Base-by-base conservation (phyloP, 305 asterid genomes). In the Fraxinus ornus region DNA sequence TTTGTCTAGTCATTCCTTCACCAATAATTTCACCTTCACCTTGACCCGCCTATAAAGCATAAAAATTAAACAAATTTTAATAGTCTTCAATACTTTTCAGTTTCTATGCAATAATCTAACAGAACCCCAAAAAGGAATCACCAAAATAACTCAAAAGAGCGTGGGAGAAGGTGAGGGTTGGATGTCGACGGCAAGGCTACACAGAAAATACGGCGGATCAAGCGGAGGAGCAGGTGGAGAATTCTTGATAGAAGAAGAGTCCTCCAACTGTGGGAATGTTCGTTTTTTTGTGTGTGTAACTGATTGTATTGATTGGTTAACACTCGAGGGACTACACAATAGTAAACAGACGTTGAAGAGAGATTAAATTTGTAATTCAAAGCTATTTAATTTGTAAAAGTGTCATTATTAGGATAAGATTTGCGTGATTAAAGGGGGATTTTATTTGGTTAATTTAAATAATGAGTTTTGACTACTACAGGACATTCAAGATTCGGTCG, bases 1-100 rank as follows among this genome's bases (percentile, higher is more conserved):
- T 55, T 75, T 83, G 82, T 80, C 84, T 84, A 36, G 87, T 73
- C 90, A 82, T 85, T 32, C 41, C 39, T 52, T 75, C 81, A 44
- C 76, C 70, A 81, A 13, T n/a, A 79, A 74, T 41, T 9, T 41
- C 52, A 41, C 17, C 52, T 41, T 15, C 52, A 41, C 52, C 52
- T 41, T 41, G 52, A 41, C 15, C 17, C 15, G 52, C 52, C 52
- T 41, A 41, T 41, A 10, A 9, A 41, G 52, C 52, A 41, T 10
- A 41, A 9, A 41, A 41, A 41, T 41, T 41, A 41, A 41, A 41
- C 4, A 9, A 10, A 41, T 9, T 41, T 41, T 41, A 41, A 37
- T 39, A 8, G 1, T 41, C 52, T 41, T 41, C 52, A 41, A 41
- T 9, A 10, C 52, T 41, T 41, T 41, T 10, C 52, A 41, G 15